Conservation (phyloP, 345 rosid species). For the Reutealis trisperma region DNA sequence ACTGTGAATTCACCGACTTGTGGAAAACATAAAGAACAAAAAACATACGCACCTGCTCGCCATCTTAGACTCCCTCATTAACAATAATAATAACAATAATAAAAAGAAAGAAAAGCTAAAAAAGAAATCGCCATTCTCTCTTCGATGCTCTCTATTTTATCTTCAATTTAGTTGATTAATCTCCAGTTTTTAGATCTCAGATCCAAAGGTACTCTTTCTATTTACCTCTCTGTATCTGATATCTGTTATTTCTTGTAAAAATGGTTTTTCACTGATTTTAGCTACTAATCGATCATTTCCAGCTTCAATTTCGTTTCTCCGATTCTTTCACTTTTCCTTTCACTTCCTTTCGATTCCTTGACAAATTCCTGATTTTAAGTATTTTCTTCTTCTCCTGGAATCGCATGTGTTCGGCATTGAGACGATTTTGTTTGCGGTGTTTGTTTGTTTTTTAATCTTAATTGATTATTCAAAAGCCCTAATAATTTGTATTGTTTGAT, state of each 20-base stretch:
- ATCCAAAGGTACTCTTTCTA: conserved; percentile 23
- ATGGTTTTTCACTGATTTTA: neutral
- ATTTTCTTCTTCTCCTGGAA: neutral
- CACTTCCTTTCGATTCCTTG: neutral
- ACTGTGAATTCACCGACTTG: conserved; percentile 6
- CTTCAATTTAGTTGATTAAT: neutral
- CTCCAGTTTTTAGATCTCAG: conserved; percentile 35
- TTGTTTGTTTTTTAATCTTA: neutral
- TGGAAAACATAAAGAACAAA: conserved; percentile 8
- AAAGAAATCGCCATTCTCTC: conserved; percentile 6
- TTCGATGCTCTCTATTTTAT: conserved; percentile 19
- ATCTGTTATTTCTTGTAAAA: neutral
- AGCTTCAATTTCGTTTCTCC: neutral
- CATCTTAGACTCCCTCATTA: neutral
- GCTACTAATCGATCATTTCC: neutral
- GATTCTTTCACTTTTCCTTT: neutral
- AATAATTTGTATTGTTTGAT: neutral
- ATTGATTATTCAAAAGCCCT: neutral
- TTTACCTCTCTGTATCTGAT: neutral
- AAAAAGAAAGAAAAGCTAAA: neutral
- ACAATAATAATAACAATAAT: neutral
- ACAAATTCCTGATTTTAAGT: neutral
- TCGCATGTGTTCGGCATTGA: neutral
- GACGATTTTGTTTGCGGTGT: neutral
- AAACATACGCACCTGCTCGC: conserved; percentile 6